phyloP scores from a whole-genome alignment of 768 basidiomycete species.

The Lentinus brumalis region DNA sequence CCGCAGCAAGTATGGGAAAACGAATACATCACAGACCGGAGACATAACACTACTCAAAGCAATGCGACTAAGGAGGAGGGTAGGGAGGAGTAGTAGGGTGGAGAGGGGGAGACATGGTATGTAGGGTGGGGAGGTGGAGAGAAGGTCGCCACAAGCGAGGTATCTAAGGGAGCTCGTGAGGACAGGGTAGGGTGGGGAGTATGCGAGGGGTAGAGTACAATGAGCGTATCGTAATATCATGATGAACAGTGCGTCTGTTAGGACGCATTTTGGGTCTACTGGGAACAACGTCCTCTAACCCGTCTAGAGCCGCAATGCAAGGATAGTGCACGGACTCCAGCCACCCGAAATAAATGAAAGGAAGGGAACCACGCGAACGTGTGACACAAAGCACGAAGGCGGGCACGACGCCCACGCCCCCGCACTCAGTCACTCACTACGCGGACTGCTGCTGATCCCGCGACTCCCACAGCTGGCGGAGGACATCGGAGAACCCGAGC shows the following conservation, averaged over 20 bases:
- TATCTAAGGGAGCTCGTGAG: slow-evolving; percentile 4
- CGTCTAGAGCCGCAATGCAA: slow-evolving; percentile 22
- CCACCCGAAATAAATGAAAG: slow-evolving; percentile 12
- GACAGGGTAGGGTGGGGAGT: slow-evolving; percentile 1
- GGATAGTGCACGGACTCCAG: slow-evolving; percentile 15
- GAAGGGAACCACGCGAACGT: neutral
- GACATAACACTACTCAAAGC: slow-evolving; percentile 5
- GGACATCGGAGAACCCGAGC: slow-evolving; percentile 86
- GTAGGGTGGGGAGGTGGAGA: neutral
- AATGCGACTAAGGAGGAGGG: neutral
- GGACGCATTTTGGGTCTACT: slow-evolving; percentile 29
- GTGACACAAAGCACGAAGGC: neutral
- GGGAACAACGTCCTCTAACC: slow-evolving; percentile 18
- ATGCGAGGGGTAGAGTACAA: slow-evolving; percentile 22
- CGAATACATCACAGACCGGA: neutral
- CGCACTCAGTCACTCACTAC: slow-evolving; percentile 23
- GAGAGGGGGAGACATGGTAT: neutral
- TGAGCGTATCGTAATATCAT: slow-evolving; percentile 30
- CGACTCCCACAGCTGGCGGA: slow-evolving; percentile 77
- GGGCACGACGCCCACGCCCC: slow-evolving; percentile 2
- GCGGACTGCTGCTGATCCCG: slow-evolving; percentile 49
- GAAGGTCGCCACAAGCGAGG: slow-evolving; percentile 7
- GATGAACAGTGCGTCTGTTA: slow-evolving; percentile 14
- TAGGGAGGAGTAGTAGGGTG: neutral
- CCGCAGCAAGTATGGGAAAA: neutral